A percentile compares a stretch with the other conserved stretches of the same genome.
These are phyloP conservation scores for Tetradesmus lagerheimii DNA, from an alignment of 139 green algal species.

Conservation along the genomic window DNA sequence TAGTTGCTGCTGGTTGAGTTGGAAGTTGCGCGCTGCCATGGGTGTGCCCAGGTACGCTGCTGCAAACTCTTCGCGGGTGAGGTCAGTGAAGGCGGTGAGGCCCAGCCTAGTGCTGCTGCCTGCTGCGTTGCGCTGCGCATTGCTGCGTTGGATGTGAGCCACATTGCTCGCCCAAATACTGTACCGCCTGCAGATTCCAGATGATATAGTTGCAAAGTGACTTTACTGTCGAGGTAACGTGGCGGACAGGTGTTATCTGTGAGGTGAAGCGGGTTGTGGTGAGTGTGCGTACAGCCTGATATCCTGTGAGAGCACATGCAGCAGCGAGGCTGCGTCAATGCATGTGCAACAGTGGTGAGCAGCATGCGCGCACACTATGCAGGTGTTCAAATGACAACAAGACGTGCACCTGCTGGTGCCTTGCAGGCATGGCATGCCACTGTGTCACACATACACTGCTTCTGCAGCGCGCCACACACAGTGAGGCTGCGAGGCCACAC, in stretches of 20 bases:
- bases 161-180: neutral
- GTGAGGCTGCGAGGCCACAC: neutral
- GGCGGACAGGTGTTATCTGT: too few relatives aligned
- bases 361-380: too few relatives aligned
- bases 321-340: neutral
- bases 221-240: too few relatives aligned
- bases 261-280: too few relatives aligned
- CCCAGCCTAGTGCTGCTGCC: slow-evolving; percentile 41
- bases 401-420: too few relatives aligned
- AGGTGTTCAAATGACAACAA: too few relatives aligned
- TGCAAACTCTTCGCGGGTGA: slow-evolving; percentile 29
- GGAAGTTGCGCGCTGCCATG: neutral
- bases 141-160: neutral
- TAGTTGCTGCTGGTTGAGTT: neutral
- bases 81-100: slow-evolving; percentile 35
- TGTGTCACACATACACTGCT: too few relatives aligned
- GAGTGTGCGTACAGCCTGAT: neutral
- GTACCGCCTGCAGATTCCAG: neutral
- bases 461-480: too few relatives aligned
- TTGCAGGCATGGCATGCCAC: neutral
- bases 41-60: slow-evolving; percentile 1
- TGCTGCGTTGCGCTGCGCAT: slow-evolving; percentile 1
- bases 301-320: neutral
- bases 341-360: neutral
- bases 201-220: too few relatives aligned